phyloP scores from a whole-genome alignment of 192 early-diverging fungal species.

The Chytriomyces sp. region DNA sequence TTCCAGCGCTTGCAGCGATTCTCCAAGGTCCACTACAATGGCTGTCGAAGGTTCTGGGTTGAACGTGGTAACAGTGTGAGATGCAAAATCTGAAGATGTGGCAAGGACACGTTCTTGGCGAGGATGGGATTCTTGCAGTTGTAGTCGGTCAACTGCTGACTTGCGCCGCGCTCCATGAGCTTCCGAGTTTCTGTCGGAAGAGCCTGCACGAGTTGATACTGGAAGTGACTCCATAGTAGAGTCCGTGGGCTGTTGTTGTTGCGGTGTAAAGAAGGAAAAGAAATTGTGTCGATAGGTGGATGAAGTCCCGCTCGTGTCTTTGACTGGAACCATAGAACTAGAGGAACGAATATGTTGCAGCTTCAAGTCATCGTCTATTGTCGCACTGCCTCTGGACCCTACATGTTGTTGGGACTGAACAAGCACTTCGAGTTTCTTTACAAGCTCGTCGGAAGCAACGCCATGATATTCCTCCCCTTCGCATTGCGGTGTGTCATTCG shows the following conservation, averaged over 20 bases:
- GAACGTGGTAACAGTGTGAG: neutral
- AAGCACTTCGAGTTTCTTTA: slow-evolving; percentile 25
- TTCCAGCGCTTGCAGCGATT: neutral
- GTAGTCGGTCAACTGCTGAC: neutral
- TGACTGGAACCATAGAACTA: neutral
- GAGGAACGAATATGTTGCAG: neutral
- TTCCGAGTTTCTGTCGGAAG: neutral
- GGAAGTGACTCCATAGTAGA: neutral
- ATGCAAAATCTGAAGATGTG: neutral
- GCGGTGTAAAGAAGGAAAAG: slow-evolving; percentile 15
- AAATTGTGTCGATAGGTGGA: slow-evolving; percentile 13
- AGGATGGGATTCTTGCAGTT: neutral
- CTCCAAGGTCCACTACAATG: neutral
- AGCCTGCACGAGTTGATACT: neutral
- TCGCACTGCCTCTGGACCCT: neutral
- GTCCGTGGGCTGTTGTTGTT: neutral
- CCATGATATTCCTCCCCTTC: neutral
- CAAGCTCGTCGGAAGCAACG: slow-evolving; percentile 27
- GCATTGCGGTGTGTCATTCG: neutral
- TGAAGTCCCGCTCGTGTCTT: neutral
- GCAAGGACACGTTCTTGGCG: neutral
- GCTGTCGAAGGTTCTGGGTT: neutral
- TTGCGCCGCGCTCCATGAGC: neutral
- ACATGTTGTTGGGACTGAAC: neutral
- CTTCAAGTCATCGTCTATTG: neutral